Base-by-base conservation (phyloP, 306 rosid genomes). In the Castanea mollissima region DNA sequence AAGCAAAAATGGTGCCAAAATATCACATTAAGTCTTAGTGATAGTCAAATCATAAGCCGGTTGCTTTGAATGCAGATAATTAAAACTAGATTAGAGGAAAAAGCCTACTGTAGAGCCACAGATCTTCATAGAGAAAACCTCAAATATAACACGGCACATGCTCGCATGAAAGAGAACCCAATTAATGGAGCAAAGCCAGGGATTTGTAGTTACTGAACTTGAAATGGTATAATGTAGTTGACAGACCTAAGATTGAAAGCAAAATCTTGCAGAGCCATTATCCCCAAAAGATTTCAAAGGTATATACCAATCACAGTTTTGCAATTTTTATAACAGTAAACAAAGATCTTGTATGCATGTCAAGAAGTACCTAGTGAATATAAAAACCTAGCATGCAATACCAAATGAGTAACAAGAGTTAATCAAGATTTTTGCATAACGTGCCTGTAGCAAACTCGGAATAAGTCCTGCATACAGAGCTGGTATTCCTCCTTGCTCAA, bases 371-470 rank as follows among this genome's bases (percentile, higher is more conserved):
- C 25, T 67, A 67, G 6, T 14, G 38, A 34, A 13, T 5, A 3
- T 65, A 32, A 16, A 65, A 65, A 18, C 71, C 19, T 77, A 35
- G 51, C 57, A 73, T 55, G 12, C 27, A 72, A 76, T 58, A 21
- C 57, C 69, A 59, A 38, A 23, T 0, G 15, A 71, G 25, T 51
- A 76, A 63, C 56, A 54, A 29, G 70, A 19, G 74, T 41, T 62
- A 63, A 76, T 25, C 55, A 75, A 77, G 67, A 79, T 62, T 80
- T 65, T 65, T 35, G 75, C 41, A 69, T 38, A 64, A 79, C 85
- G 55, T 90, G 81, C 98, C 99, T 95, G 99, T 67, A 95, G 83
- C 88, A 95, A 90, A 88, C 98, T 95, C 80, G 99, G 99, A 87
- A 95, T 25, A 71, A 93, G 97, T 86, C 99, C 99, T 58, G 93